Base-by-base conservation (phyloP, 2,329 filamentous ascomycete genomes). In the Penicillium digitatum region DNA sequence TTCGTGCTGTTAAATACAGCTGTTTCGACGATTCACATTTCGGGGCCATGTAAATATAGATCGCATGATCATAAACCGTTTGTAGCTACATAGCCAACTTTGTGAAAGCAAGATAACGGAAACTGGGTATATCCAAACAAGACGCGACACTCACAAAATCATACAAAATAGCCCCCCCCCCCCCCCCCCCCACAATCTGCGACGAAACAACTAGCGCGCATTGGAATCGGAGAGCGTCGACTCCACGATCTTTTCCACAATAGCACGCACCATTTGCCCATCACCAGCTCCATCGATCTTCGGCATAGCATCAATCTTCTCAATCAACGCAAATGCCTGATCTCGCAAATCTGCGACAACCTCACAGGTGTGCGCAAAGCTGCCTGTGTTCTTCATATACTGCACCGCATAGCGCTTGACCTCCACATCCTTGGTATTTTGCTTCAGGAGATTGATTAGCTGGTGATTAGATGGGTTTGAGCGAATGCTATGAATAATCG, bases 321-420 rank as follows among this genome's bases (percentile, higher is more conserved):
- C 80, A 16, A 87, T 82, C 67, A 88, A 74, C 59, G 75, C 79
- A 52, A 82, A 77, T 20, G 88, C 87, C 56, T 87, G 81, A 58
- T 81, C 81, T 42, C 85, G 81, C 60, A 93, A 75, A 32, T 87
- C 81, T 14, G 71, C 68, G 10, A 92, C 72, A 1, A 90, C 88
- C 48, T 82, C 78, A 56, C 85, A 80, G 16, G 89, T 93, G 71
- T 97, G 96, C 50, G 87, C 86, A 70, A 99, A 96, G 69, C 88
- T 95, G 35, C 91, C 91, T 1, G 88, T 95, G 60, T 82, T 80
- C 72, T 96, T 87, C 90, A 99, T 95, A 71, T 96, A 95, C 43
- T 81, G 80, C 20, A 97, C 87, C 3, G 94, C 94, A 71, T 96
- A 97, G 57, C 84, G 79, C 79, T 97, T 97, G 50, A 97, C 89